Evolutionary conservation across 768 basidiomycete species (phyloP), one percentile per base, ranked within the genome.

Genomic region (Lenzites betulinus): DNA sequence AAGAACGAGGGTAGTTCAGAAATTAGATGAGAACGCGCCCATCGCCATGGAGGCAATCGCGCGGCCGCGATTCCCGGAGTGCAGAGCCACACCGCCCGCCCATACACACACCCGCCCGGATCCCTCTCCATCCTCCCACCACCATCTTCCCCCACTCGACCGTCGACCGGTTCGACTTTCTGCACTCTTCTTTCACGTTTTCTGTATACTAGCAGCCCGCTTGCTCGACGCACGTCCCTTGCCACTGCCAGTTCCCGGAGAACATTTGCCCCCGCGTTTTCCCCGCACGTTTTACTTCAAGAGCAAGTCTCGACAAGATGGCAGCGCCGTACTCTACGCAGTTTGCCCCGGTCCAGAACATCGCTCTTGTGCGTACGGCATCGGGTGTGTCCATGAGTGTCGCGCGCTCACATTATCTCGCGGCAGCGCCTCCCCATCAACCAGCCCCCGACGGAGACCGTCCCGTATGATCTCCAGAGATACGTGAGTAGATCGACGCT

Each of bases 391-490:
- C 23, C 6, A 30, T 12, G 1, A 20, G 15, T 30, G 18, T 33
- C 15, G 16, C 13, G 36, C 7, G 42, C 30, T 28, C 20, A 20
- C 15, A 22, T 15, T 42, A 30, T 33, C 30, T 33, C 30, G 30
- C 30, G 30, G 11, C 43, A 71, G 70, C 65, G 64, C 50, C 66
- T 64, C 43, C 58, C 58, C 8, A 35, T 63, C 9, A 25, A 61
- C 60, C 49, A 66, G 30, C 35, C 64, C 9, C 69, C 70, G 20
- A 57, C 58, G 18, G 61, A 65, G 30, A 54, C 54, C 9, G 67
- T 70, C 48, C 70, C 70, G 15, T 61, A 63, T 42, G 63, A 66
- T 48, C 66, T 83, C 41, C 73, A 73, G 49, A 67, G 65, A 64
- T 75, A 71, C 58, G 81, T 80, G 53, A 51, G 70, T 59, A 23